Evolutionary conservation across 2,329 filamentous ascomycete genomes (phyloP).

Genomic region (Ceratocystis ficicola): DNA sequence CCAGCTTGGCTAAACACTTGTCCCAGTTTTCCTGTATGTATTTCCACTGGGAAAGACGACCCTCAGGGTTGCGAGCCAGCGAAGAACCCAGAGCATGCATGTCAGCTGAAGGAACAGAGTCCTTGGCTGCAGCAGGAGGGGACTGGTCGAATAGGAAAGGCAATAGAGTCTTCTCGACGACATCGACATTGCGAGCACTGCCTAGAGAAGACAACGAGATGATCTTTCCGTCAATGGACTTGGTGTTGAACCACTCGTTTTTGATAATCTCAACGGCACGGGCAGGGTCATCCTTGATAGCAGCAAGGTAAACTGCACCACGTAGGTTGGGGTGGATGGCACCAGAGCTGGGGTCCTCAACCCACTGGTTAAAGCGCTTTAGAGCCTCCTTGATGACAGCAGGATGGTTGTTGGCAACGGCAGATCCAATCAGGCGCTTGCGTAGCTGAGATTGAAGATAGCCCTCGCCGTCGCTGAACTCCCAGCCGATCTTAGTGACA

Average conservation of each 20-base stretch:
- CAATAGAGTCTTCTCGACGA: conserved; percentile 55
- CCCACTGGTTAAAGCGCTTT: conserved; percentile 70
- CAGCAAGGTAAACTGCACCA: conserved; percentile 65
- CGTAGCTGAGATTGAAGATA: conserved; percentile 74
- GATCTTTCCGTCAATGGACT: conserved; percentile 82
- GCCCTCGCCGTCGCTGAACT: conserved; percentile 63
- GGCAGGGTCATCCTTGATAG: conserved; percentile 56
- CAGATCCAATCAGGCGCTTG: conserved; percentile 64
- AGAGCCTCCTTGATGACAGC: conserved; percentile 62
- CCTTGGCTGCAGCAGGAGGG: conserved; percentile 37
- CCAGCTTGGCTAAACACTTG: conserved; percentile 56
- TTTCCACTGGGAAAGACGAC: conserved; percentile 66
- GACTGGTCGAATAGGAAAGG: conserved; percentile 66
- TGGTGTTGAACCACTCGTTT: conserved; percentile 70
- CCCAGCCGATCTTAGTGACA: conserved; percentile 73
- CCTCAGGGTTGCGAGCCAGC: conserved; percentile 59
- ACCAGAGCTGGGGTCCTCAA: conserved; percentile 51
- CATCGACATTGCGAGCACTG: conserved; percentile 52
- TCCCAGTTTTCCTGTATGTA: conserved; percentile 80
- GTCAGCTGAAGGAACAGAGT: conserved; percentile 71
- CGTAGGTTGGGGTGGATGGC: conserved; percentile 74
- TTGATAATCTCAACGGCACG: conserved; percentile 62
- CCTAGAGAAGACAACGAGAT: conserved; percentile 68
- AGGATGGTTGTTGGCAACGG: conserved; percentile 64
- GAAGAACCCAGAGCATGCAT: conserved; percentile 69